Conservation (phyloP, 2,329 filamentous ascomycete species). For the Trichoderma sp. region DNA sequence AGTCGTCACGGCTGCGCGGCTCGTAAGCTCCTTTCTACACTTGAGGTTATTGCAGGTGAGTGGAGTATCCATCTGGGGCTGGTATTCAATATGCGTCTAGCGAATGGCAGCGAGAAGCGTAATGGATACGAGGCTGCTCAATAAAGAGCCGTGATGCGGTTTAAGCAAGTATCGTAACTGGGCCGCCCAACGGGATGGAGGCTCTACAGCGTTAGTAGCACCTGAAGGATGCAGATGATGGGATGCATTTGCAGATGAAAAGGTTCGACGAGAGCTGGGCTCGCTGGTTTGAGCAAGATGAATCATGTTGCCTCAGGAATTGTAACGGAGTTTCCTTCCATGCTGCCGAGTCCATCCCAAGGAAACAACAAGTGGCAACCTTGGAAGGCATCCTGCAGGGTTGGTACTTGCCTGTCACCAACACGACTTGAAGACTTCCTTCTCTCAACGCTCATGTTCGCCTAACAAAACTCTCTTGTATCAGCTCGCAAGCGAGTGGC, state of each 20-base stretch:
- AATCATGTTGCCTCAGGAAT: neutral
- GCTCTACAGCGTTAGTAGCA: neutral
- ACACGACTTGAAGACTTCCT: neutral
- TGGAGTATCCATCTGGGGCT: slow-evolving; percentile 62
- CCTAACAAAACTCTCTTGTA: too few species aligned
- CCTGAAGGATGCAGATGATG: neutral
- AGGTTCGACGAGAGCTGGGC: too few species aligned
- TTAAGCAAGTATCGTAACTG: neutral
- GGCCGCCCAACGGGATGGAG: neutral
- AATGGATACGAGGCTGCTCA: too few species aligned
- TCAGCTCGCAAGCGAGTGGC: too few species aligned
- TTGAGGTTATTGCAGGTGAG: slow-evolving; percentile 78
- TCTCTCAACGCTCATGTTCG: neutral
- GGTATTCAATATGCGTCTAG: neutral
- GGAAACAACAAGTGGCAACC: neutral
- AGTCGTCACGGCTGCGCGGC: slow-evolving; percentile 78
- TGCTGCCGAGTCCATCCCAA: neutral
- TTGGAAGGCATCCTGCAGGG: neutral
- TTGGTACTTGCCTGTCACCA: neutral
- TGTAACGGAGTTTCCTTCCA: neutral
- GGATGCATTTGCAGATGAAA: neutral
- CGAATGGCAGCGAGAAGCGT: too few species aligned
- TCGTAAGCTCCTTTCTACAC: slow-evolving; percentile 66
- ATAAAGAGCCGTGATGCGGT: neutral
- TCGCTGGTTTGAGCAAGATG: neutral